A percentile compares a stretch with the other conserved stretches of the same genome.
Conservation (phyloP, 1,139 yeast genomes). For the Candida albicans region DNA sequence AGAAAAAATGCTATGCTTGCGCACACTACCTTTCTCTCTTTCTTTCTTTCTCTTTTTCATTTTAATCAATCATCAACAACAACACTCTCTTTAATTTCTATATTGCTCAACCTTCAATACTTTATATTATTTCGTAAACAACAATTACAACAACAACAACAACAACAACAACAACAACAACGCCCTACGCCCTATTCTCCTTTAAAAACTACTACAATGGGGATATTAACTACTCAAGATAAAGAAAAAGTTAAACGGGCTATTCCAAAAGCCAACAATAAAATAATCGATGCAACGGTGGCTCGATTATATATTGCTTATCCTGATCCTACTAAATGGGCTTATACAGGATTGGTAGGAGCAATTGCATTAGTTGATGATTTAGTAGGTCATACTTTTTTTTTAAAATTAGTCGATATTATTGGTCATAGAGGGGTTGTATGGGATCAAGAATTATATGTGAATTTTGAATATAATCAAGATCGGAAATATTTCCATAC, state of each 20-base stretch:
- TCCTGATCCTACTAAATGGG: conserved; percentile 82
- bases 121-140: no score
- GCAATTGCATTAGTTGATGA: conserved; percentile 89
- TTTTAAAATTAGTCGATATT: conserved; percentile 84
- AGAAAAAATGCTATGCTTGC: background rate
- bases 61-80: no score
- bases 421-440: conserved; percentile 79
- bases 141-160: no score
- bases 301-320: conserved; percentile 88
- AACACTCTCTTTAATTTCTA: no score
- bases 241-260: conserved; percentile 87
- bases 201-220: no score
- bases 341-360: conserved; percentile 84
- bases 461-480: conserved; percentile 85
- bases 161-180: no score
- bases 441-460: conserved; percentile 96
- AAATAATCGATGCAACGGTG: conserved; percentile 85
- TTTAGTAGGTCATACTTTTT: conserved; percentile 90
- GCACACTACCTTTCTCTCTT: conserved; percentile 5
- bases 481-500: conserved; percentile 94
- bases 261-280: conserved; percentile 84
- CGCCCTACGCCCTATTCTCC: no score
- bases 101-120: no score
- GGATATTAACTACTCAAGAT: conserved; percentile 63
- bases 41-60: no score